Percentiles rank a stretch among this genome's conserved stretches.
Conservation (phyloP, 805 yeast genomes). For the Metschnikowia chrysomelidarum region DNA sequence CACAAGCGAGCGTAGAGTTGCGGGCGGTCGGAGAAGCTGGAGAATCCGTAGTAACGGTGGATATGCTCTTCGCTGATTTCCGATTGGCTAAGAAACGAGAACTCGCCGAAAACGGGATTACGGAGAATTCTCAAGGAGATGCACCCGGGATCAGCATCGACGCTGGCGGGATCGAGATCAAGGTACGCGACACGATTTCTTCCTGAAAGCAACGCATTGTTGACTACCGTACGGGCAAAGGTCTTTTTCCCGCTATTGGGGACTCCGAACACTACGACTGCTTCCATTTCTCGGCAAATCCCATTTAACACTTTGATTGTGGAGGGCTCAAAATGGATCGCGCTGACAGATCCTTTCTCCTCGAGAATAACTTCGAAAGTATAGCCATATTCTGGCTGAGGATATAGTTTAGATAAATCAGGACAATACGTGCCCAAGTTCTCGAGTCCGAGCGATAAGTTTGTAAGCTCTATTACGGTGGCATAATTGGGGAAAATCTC, state of each 20-base stretch:
- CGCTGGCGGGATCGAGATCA: slow-evolving; percentile 89
- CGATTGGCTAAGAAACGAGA: slow-evolving; percentile 20
- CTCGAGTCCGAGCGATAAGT: slow-evolving; percentile 44
- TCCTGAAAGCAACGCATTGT: slow-evolving; percentile 38
- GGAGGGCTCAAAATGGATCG: slow-evolving; percentile 8
- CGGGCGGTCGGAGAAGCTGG: slow-evolving; percentile 70
- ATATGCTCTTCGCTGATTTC: slow-evolving; percentile 11
- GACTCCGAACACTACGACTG: slow-evolving; percentile 52
- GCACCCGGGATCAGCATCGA: slow-evolving; percentile 77
- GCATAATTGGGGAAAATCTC: slow-evolving; percentile 36
- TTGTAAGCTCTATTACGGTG: slow-evolving; percentile 40
- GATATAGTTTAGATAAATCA: slow-evolving; percentile 41
- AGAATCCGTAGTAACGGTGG: slow-evolving; percentile 55
- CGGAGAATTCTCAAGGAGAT: slow-evolving; percentile 49
- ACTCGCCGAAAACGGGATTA: slow-evolving; percentile 29
- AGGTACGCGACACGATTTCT: slow-evolving; percentile 45
- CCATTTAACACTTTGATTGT: slow-evolving; percentile 6
- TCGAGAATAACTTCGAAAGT: slow-evolving; percentile 13
- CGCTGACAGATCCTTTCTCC: slow-evolving; percentile 1
- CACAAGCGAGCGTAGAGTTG: slow-evolving; percentile 47
- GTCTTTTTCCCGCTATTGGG: slow-evolving; percentile 87
- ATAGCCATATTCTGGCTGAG: slow-evolving; percentile 2
- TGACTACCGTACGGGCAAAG: slow-evolving; percentile 52
- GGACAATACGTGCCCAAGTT: slow-evolving; percentile 42
- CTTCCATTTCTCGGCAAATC: slow-evolving; percentile 17